Evolutionary conservation across 345 rosid genomes (phyloP).

Genomic region (Balakata baccata): DNA sequence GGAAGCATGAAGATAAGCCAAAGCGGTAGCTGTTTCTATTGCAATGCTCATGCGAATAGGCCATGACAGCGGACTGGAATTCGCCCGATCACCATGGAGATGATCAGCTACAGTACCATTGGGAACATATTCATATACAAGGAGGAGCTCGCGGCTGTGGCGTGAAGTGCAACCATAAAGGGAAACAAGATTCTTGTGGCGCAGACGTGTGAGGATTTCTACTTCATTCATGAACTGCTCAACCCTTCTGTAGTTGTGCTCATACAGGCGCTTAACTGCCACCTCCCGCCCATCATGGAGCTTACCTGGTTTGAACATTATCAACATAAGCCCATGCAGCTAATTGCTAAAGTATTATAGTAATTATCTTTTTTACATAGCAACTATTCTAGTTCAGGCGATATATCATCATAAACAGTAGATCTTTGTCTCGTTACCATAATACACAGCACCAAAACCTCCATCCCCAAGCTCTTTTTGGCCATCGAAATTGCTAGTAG

Average conservation of each 20-base stretch:
- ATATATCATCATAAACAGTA: background rate
- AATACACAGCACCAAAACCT: constrained; percentile 28
- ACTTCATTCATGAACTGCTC: constrained; percentile 38
- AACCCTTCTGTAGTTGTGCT: constrained; percentile 22
- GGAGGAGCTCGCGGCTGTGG: constrained; percentile 36
- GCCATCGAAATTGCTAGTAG: constrained; percentile 18
- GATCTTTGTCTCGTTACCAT: constrained; percentile 15
- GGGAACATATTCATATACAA: constrained; percentile 27
- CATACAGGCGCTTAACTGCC: constrained; percentile 38
- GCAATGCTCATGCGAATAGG: constrained; percentile 24
- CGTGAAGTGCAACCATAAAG: constrained; percentile 41
- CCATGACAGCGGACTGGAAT: constrained; percentile 18
- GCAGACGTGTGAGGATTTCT: constrained; percentile 31
- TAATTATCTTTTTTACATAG: background rate
- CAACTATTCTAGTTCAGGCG: background rate
- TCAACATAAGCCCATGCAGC: background rate
- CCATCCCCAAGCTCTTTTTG: constrained; percentile 30
- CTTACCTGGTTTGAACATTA: constrained; percentile 20
- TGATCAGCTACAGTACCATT: constrained; percentile 29
- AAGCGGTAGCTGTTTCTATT: constrained; percentile 22
- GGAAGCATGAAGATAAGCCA: constrained; percentile 25
- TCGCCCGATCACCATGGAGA: constrained; percentile 17
- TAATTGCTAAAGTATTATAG: background rate
- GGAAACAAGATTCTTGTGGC: constrained; percentile 35
- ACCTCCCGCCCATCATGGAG: constrained; percentile 35